Evolutionary conservation across 345 rosid genomes (phyloP).

Genomic region (Acer saccharum): DNA sequence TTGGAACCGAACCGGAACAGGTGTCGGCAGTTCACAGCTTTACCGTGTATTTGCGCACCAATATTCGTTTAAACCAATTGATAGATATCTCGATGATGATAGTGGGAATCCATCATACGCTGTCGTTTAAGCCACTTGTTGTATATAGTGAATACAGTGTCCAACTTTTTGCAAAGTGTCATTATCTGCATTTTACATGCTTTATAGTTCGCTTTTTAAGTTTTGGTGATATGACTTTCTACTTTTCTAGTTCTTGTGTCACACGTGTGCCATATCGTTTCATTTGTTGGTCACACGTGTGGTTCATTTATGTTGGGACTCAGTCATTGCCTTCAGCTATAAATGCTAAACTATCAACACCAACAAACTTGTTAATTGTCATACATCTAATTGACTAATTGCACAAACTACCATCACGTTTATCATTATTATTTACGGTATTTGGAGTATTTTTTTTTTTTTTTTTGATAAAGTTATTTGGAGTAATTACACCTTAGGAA

Average conservation of each 20-base stretch:
- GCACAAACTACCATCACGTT: too few relatives aligned
- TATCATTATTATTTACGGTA: too few relatives aligned
- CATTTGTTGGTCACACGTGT: neutral
- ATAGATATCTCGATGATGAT: too few relatives aligned
- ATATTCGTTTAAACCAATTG: neutral
- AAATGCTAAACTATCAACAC: too few relatives aligned
- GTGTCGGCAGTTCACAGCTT: neutral
- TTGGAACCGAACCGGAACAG: constrained; percentile 8
- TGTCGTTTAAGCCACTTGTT: neutral
- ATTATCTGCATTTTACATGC: neutral
- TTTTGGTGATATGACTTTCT: too few relatives aligned
- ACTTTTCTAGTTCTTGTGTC: neutral
- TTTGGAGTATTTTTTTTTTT: too few relatives aligned
- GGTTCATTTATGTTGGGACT: neutral
- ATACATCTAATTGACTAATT: too few relatives aligned
- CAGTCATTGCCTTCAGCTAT: too few relatives aligned
- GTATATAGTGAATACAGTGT: too few relatives aligned
- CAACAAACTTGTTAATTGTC: too few relatives aligned
- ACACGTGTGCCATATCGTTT: neutral
- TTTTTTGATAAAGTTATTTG: too few relatives aligned
- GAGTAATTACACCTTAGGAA: too few relatives aligned
- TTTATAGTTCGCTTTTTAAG: neutral
- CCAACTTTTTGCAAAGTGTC: neutral
- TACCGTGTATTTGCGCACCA: neutral
- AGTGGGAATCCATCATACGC: neutral